phyloP scores from a whole-genome alignment of 345 rosid species.

The Gossypium thurberi region DNA sequence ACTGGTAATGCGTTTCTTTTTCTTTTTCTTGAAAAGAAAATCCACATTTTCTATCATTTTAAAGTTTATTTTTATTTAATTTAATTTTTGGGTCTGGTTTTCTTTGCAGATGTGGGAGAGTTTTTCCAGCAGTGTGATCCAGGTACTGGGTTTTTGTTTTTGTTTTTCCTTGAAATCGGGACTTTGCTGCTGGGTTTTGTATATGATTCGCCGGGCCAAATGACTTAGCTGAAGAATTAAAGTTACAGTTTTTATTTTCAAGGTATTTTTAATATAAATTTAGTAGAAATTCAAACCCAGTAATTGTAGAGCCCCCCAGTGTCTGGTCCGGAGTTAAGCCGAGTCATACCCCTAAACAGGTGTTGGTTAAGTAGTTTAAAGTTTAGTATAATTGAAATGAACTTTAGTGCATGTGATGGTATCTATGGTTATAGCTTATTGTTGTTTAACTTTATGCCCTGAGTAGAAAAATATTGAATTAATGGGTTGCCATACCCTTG shows the following conservation, averaged over 20 bases:
- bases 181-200: too few relatives aligned
- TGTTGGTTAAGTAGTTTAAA: background rate
- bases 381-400: background rate
- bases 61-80: background rate
- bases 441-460: too few relatives aligned
- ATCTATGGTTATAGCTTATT: too few relatives aligned
- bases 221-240: too few relatives aligned
- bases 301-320: too few relatives aligned
- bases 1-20: slow-evolving; percentile 24
- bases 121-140: slow-evolving; percentile 73
- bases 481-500: background rate
- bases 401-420: background rate
- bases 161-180: background rate
- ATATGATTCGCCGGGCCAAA: too few relatives aligned
- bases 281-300: too few relatives aligned
- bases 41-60: background rate
- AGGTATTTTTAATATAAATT: too few relatives aligned
- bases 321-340: too few relatives aligned
- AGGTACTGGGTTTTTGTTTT: slow-evolving; percentile 30
- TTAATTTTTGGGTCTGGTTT: background rate
- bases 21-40: too few relatives aligned
- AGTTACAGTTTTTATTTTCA: too few relatives aligned
- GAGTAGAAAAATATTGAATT: background rate
- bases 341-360: too few relatives aligned
- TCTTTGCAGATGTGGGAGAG: slow-evolving; percentile 56